Evolutionary conservation across 495 filamentous ascomycete genomes (phyloP).

Genomic region (Massariosphaeria phaeospora): DNA sequence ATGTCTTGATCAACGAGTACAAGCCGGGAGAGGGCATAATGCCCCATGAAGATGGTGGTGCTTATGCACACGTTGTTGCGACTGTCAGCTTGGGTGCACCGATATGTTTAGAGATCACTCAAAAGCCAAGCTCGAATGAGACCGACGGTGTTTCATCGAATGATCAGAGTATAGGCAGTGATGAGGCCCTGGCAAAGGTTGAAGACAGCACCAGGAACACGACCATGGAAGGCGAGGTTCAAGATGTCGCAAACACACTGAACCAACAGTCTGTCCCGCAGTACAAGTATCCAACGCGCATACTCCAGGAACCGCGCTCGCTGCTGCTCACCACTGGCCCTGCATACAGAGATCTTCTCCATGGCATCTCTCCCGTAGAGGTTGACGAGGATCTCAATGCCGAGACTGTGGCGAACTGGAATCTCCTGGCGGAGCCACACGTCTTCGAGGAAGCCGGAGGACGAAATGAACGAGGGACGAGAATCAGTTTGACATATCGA

Average conservation of each 20-base stretch:
- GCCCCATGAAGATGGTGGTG: conserved; percentile 88
- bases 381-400: conserved; percentile 37
- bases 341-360: conserved; percentile 39
- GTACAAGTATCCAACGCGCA: conserved; percentile 49
- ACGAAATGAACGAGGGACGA: conserved; percentile 55
- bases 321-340: conserved; percentile 39
- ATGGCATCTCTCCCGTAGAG: conserved; percentile 41
- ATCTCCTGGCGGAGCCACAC: conserved; percentile 56
- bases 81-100: conserved; percentile 79
- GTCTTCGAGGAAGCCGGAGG: conserved; percentile 50
- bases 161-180: conserved; percentile 1
- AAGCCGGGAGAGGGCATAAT: conserved; percentile 84
- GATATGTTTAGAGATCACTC: conserved; percentile 73
- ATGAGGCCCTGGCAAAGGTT: no score
- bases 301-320: conserved; percentile 76
- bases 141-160: background rate
- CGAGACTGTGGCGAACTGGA: conserved; percentile 79
- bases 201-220: no score
- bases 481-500: conserved; percentile 86
- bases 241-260: background rate
- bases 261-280: background rate
- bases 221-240: background rate
- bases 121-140: conserved; percentile 47
- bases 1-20: conserved; percentile 94
- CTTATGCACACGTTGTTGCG: conserved; percentile 82